Conservation (phyloP, 2,329 filamentous ascomycete species). For the Aspergillus piperis region DNA sequence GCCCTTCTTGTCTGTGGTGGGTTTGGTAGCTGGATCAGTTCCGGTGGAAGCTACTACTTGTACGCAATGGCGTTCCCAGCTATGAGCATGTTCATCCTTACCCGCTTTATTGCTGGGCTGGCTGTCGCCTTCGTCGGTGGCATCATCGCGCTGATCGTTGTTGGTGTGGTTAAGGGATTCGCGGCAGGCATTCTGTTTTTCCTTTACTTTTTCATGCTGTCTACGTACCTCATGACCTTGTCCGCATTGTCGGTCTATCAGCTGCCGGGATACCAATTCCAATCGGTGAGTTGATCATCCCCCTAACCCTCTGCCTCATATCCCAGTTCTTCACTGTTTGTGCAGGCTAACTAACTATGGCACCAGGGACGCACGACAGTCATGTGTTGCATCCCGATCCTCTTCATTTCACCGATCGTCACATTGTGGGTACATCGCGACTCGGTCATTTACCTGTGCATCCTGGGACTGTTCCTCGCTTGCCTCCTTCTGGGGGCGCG, state of each 20-base stretch:
- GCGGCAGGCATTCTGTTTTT: constrained; percentile 57
- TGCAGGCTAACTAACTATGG: not conserved
- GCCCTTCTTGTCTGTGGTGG: constrained; percentile 61
- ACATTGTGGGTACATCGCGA: constrained; percentile 57
- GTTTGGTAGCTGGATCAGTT: constrained; percentile 64
- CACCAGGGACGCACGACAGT: constrained; percentile 53
- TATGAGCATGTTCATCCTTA: constrained; percentile 57
- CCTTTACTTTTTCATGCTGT: constrained; percentile 59
- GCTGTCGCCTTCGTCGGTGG: constrained; percentile 54
- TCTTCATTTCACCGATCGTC: constrained; percentile 58
- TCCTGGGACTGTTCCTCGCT: constrained; percentile 55
- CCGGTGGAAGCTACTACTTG: constrained; percentile 63
- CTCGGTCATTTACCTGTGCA: constrained; percentile 56
- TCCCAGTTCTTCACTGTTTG: no score
- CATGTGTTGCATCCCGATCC: constrained; percentile 55
- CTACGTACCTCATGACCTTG: constrained; percentile 55
- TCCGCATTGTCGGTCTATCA: constrained; percentile 54
- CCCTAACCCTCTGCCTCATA: no score
- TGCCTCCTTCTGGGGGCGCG: constrained; percentile 55
- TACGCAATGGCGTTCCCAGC: constrained; percentile 57
- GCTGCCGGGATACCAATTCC: constrained; percentile 54
- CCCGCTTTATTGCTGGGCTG: constrained; percentile 51
- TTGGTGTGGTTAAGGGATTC: constrained; percentile 47
- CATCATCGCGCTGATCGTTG: constrained; percentile 54
- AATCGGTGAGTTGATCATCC: constrained; percentile 37